Evolutionary conservation across 2,329 filamentous ascomycete genomes (phyloP), one percentile per base, ranked within the genome.

Genomic region (Pseudohalonectria lignicola): DNA sequence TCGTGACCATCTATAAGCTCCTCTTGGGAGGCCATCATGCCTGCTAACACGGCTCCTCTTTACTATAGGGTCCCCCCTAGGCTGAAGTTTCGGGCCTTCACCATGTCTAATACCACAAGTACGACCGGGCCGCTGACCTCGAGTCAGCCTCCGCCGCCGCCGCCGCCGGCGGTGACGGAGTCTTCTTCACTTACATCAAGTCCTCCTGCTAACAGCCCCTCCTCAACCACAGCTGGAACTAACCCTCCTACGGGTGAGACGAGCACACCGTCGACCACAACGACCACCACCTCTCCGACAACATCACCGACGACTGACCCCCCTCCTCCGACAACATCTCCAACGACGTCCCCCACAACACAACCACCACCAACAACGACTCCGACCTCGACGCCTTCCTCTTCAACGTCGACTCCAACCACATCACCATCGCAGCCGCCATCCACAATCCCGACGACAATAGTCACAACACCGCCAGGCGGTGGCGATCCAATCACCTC

Each of bases 371-470:
- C 40, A 13, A 42, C 48, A 2, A 43, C 48, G 19, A 40, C 43
- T 8, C 39, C 42, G 2, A 33, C 29, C 13, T 25, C 17, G 2
- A 28, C 43, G 15, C 41, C 41, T 11, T 38, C 43, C 20, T 30
- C 47, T 10, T 43, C 53, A 13, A 47, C 51, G 18, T 15, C 51
- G 9, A 31, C 49, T 15, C 23, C 39, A 1, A n/a, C n/a, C n/a
- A n/a, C n/a, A n/a, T n/a, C n/a, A n/a, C n/a, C n/a, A n/a, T n/a
- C n/a, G n/a, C n/a, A n/a, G n/a, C 19, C 42, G 5, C 21, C 42
- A 19, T 30, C 43, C 43, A 34, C 40, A 2, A 25, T 30, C 8
- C n/a, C 34, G 15, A 75, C 57, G 77, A 76, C 52, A 66, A 72
- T 39, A 78, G 71, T 53, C 13, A 43, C n/a, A n/a, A n/a, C 39